Evolutionary conservation across 2,329 filamentous ascomycete genomes (phyloP).

Genomic region (Periconia sp.): DNA sequence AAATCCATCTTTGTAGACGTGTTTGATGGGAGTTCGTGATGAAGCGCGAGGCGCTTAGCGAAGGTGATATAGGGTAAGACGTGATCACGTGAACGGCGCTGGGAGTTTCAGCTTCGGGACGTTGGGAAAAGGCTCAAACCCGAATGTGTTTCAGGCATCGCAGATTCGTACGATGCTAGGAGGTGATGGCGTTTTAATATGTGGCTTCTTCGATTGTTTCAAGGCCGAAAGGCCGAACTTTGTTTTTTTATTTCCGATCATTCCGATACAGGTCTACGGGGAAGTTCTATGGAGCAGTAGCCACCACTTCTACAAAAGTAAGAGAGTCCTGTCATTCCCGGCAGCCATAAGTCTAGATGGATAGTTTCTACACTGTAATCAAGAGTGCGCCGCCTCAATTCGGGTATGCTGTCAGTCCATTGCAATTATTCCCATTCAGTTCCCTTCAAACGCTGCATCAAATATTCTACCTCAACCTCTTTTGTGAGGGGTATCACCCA

Average conservation of each 20-base stretch:
- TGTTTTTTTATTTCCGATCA: too few species aligned
- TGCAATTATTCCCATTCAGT: constrained; percentile 57
- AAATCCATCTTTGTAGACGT: constrained; percentile 19
- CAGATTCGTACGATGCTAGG: constrained; percentile 24
- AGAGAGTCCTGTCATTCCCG: too few species aligned
- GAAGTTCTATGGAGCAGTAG: not conserved
- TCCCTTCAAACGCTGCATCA: constrained; percentile 85
- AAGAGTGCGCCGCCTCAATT: too few species aligned
- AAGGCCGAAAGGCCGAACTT: too few species aligned
- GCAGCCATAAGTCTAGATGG: too few species aligned
- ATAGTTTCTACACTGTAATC: too few species aligned
- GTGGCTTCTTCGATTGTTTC: too few species aligned
- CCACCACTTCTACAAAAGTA: too few species aligned
- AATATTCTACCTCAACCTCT: constrained; percentile 95
- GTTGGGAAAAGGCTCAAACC: constrained; percentile 26
- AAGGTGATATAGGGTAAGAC: constrained; percentile 15
- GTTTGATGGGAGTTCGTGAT: constrained; percentile 14
- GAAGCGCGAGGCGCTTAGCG: constrained; percentile 10
- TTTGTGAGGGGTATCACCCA: constrained; percentile 98
- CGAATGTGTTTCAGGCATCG: constrained; percentile 32
- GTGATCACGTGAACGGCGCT: constrained; percentile 9
- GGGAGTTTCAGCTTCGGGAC: constrained; percentile 17
- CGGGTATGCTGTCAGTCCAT: too few species aligned
- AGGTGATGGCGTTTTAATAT: constrained; percentile 3
- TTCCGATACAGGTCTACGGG: too few species aligned